Percentiles rank a stretch among this genome's conserved stretches.
These are phyloP conservation scores for Mixia osmundae DNA, from an alignment of 1,284 basidiomycete species.

Conservation along the genomic window DNA sequence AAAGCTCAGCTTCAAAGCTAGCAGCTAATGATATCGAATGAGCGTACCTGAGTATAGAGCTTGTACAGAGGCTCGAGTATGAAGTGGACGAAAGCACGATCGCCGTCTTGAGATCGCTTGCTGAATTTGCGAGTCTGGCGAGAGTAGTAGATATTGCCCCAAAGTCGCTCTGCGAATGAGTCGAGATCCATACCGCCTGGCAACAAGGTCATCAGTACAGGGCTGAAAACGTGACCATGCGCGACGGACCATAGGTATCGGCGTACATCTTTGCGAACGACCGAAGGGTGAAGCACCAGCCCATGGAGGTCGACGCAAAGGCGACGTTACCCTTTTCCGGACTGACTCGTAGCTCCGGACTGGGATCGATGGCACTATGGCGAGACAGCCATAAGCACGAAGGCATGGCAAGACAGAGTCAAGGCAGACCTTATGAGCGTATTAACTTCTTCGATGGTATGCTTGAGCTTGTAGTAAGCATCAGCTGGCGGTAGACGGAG, in stretches of 20 bases:
- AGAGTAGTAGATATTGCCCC: slow-evolving; percentile 97
- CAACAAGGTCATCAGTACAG: not conserved
- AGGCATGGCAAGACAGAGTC: slow-evolving; percentile 1
- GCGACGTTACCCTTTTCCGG: slow-evolving; percentile 93
- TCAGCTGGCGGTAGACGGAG: slow-evolving; percentile 84
- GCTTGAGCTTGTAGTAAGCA: slow-evolving; percentile 96
- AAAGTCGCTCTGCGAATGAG: slow-evolving; percentile 55
- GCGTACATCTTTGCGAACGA: slow-evolving; percentile 95
- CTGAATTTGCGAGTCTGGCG: slow-evolving; percentile 60
- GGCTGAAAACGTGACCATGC: not conserved
- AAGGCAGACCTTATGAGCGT: no score
- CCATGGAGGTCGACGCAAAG: slow-evolving; percentile 90
- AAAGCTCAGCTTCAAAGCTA: not conserved
- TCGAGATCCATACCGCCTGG: slow-evolving; percentile 28
- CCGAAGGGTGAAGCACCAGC: slow-evolving; percentile 84
- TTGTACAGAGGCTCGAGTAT: slow-evolving; percentile 94
- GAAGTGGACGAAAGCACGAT: slow-evolving; percentile 87
- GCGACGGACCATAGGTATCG: slow-evolving; percentile 50
- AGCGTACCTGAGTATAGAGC: slow-evolving; percentile 48
- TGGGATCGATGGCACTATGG: slow-evolving; percentile 43
- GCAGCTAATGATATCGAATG: not conserved
- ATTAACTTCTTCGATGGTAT: slow-evolving; percentile 97
- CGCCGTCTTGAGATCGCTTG: slow-evolving; percentile 55
- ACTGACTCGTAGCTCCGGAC: slow-evolving; percentile 63
- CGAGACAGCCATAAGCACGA: not conserved